These are phyloP conservation scores for Calonectria leucothoes DNA, from an alignment of 2,329 filamentous ascomycete genomes.

Conservation along the genomic window DNA sequence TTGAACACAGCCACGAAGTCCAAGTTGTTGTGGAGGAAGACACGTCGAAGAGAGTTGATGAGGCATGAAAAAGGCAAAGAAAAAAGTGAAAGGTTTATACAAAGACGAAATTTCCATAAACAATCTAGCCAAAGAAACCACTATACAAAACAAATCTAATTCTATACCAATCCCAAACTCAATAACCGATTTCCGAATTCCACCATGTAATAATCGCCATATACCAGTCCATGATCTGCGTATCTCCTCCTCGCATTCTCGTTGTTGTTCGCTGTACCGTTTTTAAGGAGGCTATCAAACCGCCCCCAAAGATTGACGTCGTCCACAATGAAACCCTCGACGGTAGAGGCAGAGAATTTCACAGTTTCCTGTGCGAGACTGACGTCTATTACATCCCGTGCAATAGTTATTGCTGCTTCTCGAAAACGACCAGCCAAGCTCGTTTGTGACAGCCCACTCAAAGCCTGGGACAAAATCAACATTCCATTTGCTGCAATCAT, in stretches of 20 bases:
- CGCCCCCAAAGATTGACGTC: neutral
- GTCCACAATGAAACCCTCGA: neutral
- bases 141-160: neutral
- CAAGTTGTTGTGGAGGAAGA: neutral
- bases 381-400: conserved; percentile 45
- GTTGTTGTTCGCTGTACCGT: conserved; percentile 50
- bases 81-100: too few species aligned
- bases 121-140: neutral
- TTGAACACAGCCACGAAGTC: neutral
- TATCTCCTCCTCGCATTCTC: conserved; percentile 41
- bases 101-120: neutral
- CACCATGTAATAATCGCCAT: conserved; percentile 61
- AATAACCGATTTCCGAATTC: conserved; percentile 60
- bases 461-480: conserved; percentile 50
- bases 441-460: conserved; percentile 31
- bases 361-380: conserved; percentile 42
- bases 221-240: conserved; percentile 56
- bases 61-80: neutral
- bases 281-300: conserved; percentile 46
- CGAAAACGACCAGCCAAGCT: conserved; percentile 39
- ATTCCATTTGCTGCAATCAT: conserved; percentile 56
- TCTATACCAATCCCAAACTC: conserved; percentile 43
- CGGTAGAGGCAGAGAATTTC: neutral
- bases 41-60: neutral
- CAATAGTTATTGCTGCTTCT: conserved; percentile 43